Evolutionary conservation across 768 basidiomycete species (phyloP).

Genomic region (Lactarius hengduanensis): DNA sequence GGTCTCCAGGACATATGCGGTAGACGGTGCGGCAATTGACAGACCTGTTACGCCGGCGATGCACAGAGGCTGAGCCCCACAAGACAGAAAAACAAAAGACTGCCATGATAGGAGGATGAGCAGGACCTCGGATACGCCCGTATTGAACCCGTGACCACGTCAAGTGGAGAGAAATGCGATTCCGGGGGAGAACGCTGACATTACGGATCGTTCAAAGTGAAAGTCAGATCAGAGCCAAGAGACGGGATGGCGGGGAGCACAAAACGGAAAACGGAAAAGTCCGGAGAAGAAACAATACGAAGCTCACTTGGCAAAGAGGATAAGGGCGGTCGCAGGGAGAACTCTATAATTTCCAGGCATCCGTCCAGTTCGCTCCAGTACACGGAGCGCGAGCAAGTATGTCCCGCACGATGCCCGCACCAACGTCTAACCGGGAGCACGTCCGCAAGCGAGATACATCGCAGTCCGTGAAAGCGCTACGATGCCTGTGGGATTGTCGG

Average conservation of each 20-base stretch:
- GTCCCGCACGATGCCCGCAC: slow-evolving; percentile 43
- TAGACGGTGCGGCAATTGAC: slow-evolving; percentile 13
- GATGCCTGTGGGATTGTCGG: background rate
- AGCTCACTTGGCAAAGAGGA: slow-evolving; percentile 80
- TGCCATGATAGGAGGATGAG: slow-evolving; percentile 86
- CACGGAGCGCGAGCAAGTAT: slow-evolving; percentile 69
- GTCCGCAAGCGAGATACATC: background rate
- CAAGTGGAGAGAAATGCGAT: slow-evolving; percentile 90
- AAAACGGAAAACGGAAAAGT: background rate
- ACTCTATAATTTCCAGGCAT: slow-evolving; percentile 94
- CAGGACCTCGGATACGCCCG: slow-evolving; percentile 86
- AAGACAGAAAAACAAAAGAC: slow-evolving; percentile 80
- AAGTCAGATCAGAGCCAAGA: background rate
- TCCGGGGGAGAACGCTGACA: slow-evolving; percentile 77
- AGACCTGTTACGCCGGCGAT: slow-evolving; percentile 88
- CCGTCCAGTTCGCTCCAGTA: slow-evolving; percentile 89
- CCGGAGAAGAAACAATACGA: background rate
- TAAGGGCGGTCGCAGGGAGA: slow-evolving; percentile 79
- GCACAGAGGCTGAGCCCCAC: slow-evolving; percentile 86
- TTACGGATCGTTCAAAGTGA: background rate
- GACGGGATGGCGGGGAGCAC: background rate
- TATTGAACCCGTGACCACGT: slow-evolving; percentile 90
- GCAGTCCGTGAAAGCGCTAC: background rate
- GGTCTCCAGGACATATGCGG: background rate
- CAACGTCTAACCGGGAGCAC: slow-evolving; percentile 13